These are phyloP conservation scores for Saccharomycopsis fermentans DNA, from an alignment of 805 yeast genomes.

Conservation along the genomic window DNA sequence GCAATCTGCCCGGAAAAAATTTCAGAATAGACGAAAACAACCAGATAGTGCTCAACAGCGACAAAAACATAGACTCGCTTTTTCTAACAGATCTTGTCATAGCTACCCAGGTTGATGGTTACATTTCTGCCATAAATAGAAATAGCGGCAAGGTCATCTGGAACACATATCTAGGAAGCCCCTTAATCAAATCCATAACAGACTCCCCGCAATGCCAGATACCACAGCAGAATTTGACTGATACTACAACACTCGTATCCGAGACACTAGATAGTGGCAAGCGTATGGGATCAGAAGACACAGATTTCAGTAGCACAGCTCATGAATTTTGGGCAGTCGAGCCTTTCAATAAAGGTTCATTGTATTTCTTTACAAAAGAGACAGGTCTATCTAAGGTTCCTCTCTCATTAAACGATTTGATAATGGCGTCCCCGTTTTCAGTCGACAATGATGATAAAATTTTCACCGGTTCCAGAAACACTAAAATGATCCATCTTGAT, in stretches of 20 bases:
- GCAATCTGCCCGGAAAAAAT: background rate
- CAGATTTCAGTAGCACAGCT: background rate
- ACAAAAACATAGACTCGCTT: conserved; percentile 11
- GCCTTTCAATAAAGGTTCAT: conserved; percentile 74
- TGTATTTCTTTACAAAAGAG: conserved; percentile 69
- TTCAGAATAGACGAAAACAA: conserved; percentile 4
- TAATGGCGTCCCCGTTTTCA: conserved; percentile 78
- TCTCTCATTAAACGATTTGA: conserved; percentile 64
- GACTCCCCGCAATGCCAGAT: background rate
- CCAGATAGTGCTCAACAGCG: conserved; percentile 11
- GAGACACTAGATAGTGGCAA: too few species aligned
- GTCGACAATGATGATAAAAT: conserved; percentile 67
- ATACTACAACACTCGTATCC: too few species aligned
- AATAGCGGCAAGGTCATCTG: conserved; percentile 16
- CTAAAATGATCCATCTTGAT: conserved; percentile 68
- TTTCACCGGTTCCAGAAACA: conserved; percentile 74
- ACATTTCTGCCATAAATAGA: conserved; percentile 14
- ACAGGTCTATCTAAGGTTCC: conserved; percentile 76
- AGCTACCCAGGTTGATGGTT: conserved; percentile 17
- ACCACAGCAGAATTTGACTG: background rate
- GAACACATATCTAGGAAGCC: conserved; percentile 12
- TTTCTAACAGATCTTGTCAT: conserved; percentile 14
- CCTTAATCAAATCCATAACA: conserved; percentile 5
- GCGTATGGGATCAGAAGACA: background rate
- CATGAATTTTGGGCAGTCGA: conserved; percentile 75